These are phyloP conservation scores for Leptographium galeiforme DNA, from an alignment of 2,329 filamentous ascomycete genomes.

Conservation along the genomic window DNA sequence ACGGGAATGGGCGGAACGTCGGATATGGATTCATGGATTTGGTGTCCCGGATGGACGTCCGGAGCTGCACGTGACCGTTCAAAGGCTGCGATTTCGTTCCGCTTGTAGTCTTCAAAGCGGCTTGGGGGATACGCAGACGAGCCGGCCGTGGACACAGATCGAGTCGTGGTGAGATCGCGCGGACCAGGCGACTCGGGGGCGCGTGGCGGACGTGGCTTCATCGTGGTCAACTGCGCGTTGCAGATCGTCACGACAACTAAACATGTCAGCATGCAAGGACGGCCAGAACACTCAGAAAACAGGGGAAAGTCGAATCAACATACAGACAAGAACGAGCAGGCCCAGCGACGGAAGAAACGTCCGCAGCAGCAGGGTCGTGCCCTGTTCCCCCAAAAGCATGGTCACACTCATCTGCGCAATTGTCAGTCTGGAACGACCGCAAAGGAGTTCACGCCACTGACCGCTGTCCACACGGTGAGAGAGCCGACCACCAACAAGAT, in stretches of 20 bases:
- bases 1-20: background rate
- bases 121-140: constrained; percentile 28
- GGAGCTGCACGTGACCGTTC: constrained; percentile 18
- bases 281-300: background rate
- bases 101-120: constrained; percentile 36
- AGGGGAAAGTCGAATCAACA: constrained; percentile 5
- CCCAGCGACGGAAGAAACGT: constrained; percentile 39
- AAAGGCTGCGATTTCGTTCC: constrained; percentile 24
- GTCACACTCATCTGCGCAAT: constrained; percentile 33
- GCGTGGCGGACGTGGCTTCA: constrained; percentile 17
- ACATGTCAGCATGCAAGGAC: background rate
- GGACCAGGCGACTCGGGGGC: constrained; percentile 25
- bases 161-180: constrained; percentile 21
- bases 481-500: constrained; percentile 28
- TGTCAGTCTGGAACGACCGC: background rate
- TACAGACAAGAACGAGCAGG: constrained; percentile 35
- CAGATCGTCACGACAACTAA: constrained; percentile 27
- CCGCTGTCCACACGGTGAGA: constrained; percentile 39
- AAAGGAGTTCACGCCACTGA: constrained; percentile 19
- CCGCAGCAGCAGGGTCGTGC: constrained; percentile 27
- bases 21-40: background rate
- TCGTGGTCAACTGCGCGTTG: constrained; percentile 19
- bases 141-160: constrained; percentile 27
- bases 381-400: constrained; percentile 33
- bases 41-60: background rate